Percentiles rank a stretch among this genome's conserved stretches.
Conservation (phyloP, 495 filamentous ascomycete genomes). For the Penicillium soppii region DNA sequence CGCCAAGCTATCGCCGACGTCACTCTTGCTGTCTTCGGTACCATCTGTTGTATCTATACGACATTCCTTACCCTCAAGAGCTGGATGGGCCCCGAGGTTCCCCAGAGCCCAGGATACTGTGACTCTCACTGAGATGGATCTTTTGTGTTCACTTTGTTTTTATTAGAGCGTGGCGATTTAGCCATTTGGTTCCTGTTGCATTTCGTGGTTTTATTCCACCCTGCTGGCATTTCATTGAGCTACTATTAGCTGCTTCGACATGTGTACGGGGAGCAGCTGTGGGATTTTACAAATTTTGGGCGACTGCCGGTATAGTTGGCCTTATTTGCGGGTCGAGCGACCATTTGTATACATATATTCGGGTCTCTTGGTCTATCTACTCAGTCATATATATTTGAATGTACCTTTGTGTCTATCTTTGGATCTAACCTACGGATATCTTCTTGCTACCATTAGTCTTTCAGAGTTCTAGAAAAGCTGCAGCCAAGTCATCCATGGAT, state of each 20-base stretch:
- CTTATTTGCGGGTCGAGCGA: background rate
- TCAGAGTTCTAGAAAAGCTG: too few relatives aligned
- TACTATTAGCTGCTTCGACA: conserved; percentile 5
- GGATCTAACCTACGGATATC: too few relatives aligned
- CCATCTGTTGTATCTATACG: conserved; percentile 85
- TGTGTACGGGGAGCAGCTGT: conserved; percentile 7
- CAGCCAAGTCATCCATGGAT: background rate
- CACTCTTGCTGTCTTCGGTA: conserved; percentile 73
- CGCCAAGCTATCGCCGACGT: conserved; percentile 70
- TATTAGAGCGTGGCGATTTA: conserved; percentile 6
- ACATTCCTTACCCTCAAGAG: conserved; percentile 78
- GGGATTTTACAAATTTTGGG: conserved; percentile 5
- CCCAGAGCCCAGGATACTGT: conserved; percentile 58
- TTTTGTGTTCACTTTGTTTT: background rate
- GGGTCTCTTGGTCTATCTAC: background rate
- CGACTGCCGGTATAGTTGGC: conserved; percentile 9
- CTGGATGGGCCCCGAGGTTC: conserved; percentile 60
- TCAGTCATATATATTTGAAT: background rate
- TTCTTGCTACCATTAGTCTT: too few relatives aligned
- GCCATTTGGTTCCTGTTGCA: background rate
- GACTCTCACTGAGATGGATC: conserved; percentile 36
- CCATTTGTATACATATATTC: conserved; percentile 18
- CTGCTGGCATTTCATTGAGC: conserved; percentile 18
- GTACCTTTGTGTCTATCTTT: background rate
- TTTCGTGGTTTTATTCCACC: conserved; percentile 7